Base-by-base conservation (phyloP, 768 basidiomycete species). In the Collybia mongolica region DNA sequence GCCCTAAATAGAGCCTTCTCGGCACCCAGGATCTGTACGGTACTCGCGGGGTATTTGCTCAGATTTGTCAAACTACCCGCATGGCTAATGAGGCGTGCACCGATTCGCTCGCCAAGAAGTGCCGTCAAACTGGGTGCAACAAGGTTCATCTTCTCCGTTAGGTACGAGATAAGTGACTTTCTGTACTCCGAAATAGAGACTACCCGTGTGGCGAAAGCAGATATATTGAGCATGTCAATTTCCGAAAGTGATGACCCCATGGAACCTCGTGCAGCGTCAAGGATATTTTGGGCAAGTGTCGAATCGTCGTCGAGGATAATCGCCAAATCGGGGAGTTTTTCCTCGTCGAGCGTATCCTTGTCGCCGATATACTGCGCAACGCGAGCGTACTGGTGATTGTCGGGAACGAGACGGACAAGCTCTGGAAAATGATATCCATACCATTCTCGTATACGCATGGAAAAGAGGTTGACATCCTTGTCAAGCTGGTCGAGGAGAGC, bases 341-440 rank as follows among this genome's bases (percentile, higher is more conserved):
- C 87, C 65, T 93, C 92, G 28, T 74, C 69, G 22, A 98, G 67
- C 0, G 76, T 72, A 52, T 93, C 86, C 75, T 97, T 95, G 70
- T 95, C 84, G 24, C 94, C 93, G 56, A 98, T 90, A 63, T 93
- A 85, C 59, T 87, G 83, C 12, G 83, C 90, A 14, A 85, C 79
- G 14, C 78, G 79, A n/a, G 95, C 94, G 65, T 97, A 98, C 63
- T 90, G 86, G 70, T 92, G 84, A 67, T 97, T 96, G 71, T 98
- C 96, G 49, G 94, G 83, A 1, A 98, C 93, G 63, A 98, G 77
- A 54, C 81, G 86, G 72, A 96, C 81, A 58, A 98, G 88, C 71
- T 98, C 96, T 35, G 96, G 96, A 78, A 97, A 98, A 68, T 98
- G 96, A 74, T 95, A 98, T 6, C 96, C 96, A 68, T 98, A 98